Evolutionary conservation across 2,329 filamentous ascomycete species (phyloP).

Genomic region (Penicillium sp.): DNA sequence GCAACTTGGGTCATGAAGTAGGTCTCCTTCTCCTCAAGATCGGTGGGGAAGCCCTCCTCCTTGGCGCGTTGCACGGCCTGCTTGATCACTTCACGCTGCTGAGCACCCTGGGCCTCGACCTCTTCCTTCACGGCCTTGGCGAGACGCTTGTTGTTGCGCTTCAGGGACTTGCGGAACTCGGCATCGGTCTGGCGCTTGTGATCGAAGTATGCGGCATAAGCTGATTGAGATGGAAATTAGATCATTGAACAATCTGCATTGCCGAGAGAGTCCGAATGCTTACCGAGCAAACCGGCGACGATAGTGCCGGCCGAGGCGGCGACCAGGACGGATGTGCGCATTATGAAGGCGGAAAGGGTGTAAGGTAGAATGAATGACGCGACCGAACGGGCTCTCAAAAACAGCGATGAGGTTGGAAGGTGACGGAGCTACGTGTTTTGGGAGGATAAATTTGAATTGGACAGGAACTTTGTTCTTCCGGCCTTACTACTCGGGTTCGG

Average conservation of each 20-base stretch:
- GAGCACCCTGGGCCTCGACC: slow-evolving; percentile 46
- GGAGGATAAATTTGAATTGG: slow-evolving; percentile 34
- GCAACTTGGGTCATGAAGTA: slow-evolving; percentile 98
- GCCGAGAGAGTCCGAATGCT: slow-evolving; percentile 12
- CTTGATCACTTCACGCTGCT: slow-evolving; percentile 66
- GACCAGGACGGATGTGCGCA: slow-evolving; percentile 59
- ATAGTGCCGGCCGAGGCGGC: slow-evolving; percentile 59
- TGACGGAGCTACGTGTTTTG: slow-evolving; percentile 1
- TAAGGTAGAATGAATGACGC: slow-evolving; percentile 1
- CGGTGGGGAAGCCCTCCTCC: slow-evolving; percentile 85
- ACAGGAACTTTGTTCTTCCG: slow-evolving; percentile 37
- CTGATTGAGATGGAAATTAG: slow-evolving; percentile 34
- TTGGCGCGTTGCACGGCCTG: slow-evolving; percentile 75
- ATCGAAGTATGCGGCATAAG: slow-evolving; percentile 67
- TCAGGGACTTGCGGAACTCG: slow-evolving; percentile 61
- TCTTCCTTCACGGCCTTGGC: slow-evolving; percentile 50
- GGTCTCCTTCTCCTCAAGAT: slow-evolving; percentile 88
- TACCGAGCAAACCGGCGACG: slow-evolving; percentile 58
- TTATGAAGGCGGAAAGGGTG: slow-evolving; percentile 28
- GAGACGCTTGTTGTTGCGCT: slow-evolving; percentile 49
- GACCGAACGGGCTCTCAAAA: slow-evolving; percentile 2
- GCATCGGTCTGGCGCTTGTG: slow-evolving; percentile 63
- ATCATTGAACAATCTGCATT: background rate
- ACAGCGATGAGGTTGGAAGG: slow-evolving; percentile 6
- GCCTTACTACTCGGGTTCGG: slow-evolving; percentile 26